A percentile compares a stretch with the other conserved stretches of the same genome.
Conservation (phyloP, 2,329 filamentous ascomycete species). For the Phoma sp. region DNA sequence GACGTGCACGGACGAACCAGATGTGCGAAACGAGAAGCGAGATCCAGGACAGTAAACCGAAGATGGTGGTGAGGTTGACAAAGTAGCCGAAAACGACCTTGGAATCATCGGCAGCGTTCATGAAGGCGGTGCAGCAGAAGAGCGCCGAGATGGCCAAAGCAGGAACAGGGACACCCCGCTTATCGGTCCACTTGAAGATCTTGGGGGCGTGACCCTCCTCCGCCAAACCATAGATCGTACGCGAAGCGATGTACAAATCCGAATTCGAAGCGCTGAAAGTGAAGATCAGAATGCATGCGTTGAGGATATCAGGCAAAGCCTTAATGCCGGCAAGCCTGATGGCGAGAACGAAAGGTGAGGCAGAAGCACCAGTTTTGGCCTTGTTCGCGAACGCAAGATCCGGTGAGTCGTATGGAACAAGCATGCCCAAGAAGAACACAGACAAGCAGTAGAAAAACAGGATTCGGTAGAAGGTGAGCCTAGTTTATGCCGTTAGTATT, state of each 20-base stretch:
- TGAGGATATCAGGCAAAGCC: slow-evolving; percentile 71
- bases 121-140: slow-evolving; percentile 72
- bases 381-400: slow-evolving; percentile 67
- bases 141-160: slow-evolving; percentile 67
- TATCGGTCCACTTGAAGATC: slow-evolving; percentile 75
- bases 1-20: slow-evolving; percentile 56
- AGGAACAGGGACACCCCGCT: slow-evolving; percentile 73
- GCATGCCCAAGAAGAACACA: slow-evolving; percentile 77
- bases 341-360: slow-evolving; percentile 79
- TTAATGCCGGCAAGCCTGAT: slow-evolving; percentile 70
- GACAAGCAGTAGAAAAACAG: slow-evolving; percentile 79
- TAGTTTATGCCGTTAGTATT: too few relatives aligned
- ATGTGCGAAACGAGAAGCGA: slow-evolving; percentile 59
- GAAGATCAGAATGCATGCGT: slow-evolving; percentile 76
- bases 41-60: slow-evolving; percentile 57
- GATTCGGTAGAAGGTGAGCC: slow-evolving; percentile 80
- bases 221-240: slow-evolving; percentile 76
- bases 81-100: slow-evolving; percentile 57
- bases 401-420: slow-evolving; percentile 73
- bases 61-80: slow-evolving; percentile 55
- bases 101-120: slow-evolving; percentile 55
- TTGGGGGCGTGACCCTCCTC: slow-evolving; percentile 74
- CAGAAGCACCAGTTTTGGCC: slow-evolving; percentile 55
- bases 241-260: slow-evolving; percentile 76
- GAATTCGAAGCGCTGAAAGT: slow-evolving; percentile 81